Conservation (phyloP, 805 yeast genomes). For the Jamesozyma hellenica region DNA sequence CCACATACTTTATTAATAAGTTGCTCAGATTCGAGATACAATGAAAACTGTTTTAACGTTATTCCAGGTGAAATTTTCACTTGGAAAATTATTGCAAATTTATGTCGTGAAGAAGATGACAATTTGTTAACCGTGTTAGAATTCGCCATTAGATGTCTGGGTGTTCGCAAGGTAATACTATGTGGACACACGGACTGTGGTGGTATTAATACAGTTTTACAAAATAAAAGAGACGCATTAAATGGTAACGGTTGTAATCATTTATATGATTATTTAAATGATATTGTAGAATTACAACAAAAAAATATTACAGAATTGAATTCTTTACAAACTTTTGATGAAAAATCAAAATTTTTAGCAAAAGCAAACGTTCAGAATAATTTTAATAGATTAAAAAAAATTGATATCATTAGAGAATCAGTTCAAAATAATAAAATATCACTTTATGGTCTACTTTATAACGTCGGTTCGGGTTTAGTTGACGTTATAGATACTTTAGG, state of each 20-base stretch:
- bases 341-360: neutral
- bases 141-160: slow-evolving; percentile 75
- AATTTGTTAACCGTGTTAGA: slow-evolving; percentile 71
- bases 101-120: slow-evolving; percentile 55
- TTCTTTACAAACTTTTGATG: neutral
- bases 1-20: slow-evolving; percentile 93
- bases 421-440: slow-evolving; percentile 23
- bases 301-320: slow-evolving; percentile 15
- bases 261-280: slow-evolving; percentile 40
- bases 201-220: slow-evolving; percentile 66
- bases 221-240: slow-evolving; percentile 33
- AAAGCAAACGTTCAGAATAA: neutral
- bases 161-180: slow-evolving; percentile 69
- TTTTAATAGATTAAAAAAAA: slow-evolving; percentile 30
- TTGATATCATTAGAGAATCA: neutral
- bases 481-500: slow-evolving; percentile 1
- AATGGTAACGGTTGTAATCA: slow-evolving; percentile 43
- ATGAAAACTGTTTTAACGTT: slow-evolving; percentile 62
- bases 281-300: slow-evolving; percentile 58
- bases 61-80: slow-evolving; percentile 87
- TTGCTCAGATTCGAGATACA: slow-evolving; percentile 83
- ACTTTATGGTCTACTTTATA: slow-evolving; percentile 75
- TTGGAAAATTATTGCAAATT: slow-evolving; percentile 79
- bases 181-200: slow-evolving; percentile 96
- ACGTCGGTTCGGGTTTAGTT: slow-evolving; percentile 62